Evolutionary conservation across 345 rosid genomes (phyloP).

Genomic region (Salix brachista): DNA sequence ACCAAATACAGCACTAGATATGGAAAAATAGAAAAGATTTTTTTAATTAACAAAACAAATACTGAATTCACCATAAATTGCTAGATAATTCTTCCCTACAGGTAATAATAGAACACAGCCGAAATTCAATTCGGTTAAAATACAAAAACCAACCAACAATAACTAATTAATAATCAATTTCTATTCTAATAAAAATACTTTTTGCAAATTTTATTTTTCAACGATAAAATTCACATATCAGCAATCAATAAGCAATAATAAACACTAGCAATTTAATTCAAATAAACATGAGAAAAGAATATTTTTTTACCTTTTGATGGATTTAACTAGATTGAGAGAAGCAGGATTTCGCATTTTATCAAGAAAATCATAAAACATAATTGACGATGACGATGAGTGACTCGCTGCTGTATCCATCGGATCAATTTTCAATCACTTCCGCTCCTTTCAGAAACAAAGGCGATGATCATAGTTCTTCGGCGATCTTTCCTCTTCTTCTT

Average conservation of each 20-base stretch:
- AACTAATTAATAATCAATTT: not conserved
- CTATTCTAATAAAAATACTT: not conserved
- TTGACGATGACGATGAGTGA: constrained; percentile 15
- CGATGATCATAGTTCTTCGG: not conserved
- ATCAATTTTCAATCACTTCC: not conserved
- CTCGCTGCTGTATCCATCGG: not conserved
- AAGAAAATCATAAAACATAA: constrained; percentile 48
- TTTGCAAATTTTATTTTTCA: not conserved
- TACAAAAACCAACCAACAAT: not conserved
- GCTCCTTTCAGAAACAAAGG: not conserved
- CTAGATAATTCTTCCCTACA: no score
- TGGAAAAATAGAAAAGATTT: no score
- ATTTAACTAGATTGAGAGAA: constrained; percentile 56
- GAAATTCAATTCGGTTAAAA: not conserved
- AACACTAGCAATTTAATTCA: not conserved
- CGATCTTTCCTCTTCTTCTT: not conserved
- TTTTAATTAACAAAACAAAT: no score
- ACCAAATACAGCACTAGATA: no score
- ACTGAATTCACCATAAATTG: no score
- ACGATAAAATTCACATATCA: no score
- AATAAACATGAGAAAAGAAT: not conserved
- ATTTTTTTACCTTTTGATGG: constrained; percentile 53
- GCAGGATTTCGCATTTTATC: constrained; percentile 54
- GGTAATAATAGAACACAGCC: not conserved
- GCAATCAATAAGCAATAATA: not conserved